These are phyloP conservation scores for Hericium coralloides DNA, from an alignment of 768 basidiomycete species.

Conservation along the genomic window DNA sequence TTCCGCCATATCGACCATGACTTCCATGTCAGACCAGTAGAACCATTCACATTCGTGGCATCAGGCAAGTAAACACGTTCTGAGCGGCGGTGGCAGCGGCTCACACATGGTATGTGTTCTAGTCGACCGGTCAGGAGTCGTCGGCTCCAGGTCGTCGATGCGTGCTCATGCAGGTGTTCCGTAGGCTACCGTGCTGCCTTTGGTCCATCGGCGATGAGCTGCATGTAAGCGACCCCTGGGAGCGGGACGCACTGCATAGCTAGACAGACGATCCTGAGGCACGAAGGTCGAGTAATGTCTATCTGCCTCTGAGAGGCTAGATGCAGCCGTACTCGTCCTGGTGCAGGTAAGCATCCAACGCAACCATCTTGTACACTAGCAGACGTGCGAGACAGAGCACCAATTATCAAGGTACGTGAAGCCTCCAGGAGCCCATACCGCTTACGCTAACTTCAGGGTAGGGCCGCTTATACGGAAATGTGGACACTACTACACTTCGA, in stretches of 20 bases:
- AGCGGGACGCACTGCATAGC: too few species aligned
- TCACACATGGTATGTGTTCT: slow-evolving; percentile 4
- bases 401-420: slow-evolving; percentile 58
- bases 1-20: slow-evolving; percentile 3
- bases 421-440: not conserved
- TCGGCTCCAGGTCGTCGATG: slow-evolving; percentile 1
- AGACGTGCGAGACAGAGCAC: slow-evolving; percentile 58
- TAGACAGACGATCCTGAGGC: too few species aligned
- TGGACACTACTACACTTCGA: slow-evolving; percentile 57
- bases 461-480: slow-evolving; percentile 67
- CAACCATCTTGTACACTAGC: slow-evolving; percentile 63
- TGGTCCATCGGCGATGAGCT: slow-evolving; percentile 66
- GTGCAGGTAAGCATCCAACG: slow-evolving; percentile 63
- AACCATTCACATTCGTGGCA: slow-evolving; percentile 72
- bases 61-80: slow-evolving; percentile 43
- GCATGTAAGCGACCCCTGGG: slow-evolving; percentile 34
- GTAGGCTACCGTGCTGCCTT: slow-evolving; percentile 68
- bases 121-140: slow-evolving; percentile 80
- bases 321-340: not conserved
- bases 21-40: slow-evolving; percentile 3
- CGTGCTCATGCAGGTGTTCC: slow-evolving; percentile 15
- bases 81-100: not conserved
- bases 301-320: too few species aligned
- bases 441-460: slow-evolving; percentile 18
- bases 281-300: too few species aligned